phyloP scores from a whole-genome alignment of 768 basidiomycete species.

The Agrocybe praecox region DNA sequence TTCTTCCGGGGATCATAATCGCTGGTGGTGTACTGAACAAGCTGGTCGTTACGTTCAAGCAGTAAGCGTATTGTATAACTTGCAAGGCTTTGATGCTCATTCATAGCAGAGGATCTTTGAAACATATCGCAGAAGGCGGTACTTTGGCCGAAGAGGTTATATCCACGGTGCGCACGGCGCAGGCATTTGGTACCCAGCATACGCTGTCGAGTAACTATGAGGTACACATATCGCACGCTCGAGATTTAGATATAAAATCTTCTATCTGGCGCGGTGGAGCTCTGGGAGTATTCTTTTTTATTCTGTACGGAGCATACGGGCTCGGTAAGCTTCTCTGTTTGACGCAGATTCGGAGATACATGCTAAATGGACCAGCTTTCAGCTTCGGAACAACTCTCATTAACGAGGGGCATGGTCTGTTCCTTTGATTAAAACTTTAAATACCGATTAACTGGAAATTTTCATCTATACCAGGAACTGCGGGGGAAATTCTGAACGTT shows the following conservation, averaged over 20 bases:
- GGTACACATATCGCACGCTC: conserved; percentile 53
- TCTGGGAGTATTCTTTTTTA: conserved; percentile 77
- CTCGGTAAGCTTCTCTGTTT: conserved; percentile 47
- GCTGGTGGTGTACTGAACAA: conserved; percentile 77
- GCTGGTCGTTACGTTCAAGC: conserved; percentile 62
- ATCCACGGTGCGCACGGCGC: conserved; percentile 83
- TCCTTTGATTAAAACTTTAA: neutral
- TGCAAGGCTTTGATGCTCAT: too few species aligned
- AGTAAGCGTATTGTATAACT: too few species aligned
- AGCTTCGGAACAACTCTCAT: conserved; percentile 89
- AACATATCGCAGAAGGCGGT: conserved; percentile 77
- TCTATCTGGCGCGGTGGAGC: conserved; percentile 61
- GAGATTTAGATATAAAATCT: conserved; percentile 54
- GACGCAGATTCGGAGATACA: neutral
- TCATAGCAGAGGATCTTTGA: conserved; percentile 62
- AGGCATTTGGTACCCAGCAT: conserved; percentile 86
- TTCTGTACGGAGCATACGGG: conserved; percentile 77
- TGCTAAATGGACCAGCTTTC: conserved; percentile 60
- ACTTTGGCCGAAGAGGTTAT: conserved; percentile 92
- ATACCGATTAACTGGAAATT: neutral
- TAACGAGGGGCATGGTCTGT: conserved; percentile 53
- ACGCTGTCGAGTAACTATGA: conserved; percentile 70
- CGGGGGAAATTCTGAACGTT: conserved; percentile 84
- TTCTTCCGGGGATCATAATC: conserved; percentile 81
- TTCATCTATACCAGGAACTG: conserved; percentile 41